These are phyloP conservation scores for Citrus unshiu DNA, from an alignment of 345 rosid species.

Conservation along the genomic window DNA sequence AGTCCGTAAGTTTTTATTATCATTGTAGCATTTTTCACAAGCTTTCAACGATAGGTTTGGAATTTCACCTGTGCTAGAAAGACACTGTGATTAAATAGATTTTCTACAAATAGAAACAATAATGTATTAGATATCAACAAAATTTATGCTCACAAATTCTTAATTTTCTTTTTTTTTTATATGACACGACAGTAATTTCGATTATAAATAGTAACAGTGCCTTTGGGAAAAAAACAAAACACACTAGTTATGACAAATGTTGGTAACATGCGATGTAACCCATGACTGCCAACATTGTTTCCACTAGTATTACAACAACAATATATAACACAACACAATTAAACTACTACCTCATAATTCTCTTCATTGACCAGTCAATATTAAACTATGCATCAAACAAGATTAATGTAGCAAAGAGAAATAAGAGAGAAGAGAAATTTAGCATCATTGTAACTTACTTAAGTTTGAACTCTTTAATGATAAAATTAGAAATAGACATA, in stretches of 20 bases:
- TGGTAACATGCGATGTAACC: constrained; percentile 15
- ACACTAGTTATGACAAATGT: constrained; percentile 11
- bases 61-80: too few relatives aligned
- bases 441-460: constrained; percentile 54
- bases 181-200: constrained; percentile 6
- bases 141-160: too few relatives aligned
- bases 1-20: too few relatives aligned
- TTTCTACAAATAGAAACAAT: too few relatives aligned
- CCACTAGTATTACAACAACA: not conserved
- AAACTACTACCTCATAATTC: constrained; percentile 1
- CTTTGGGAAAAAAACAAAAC: constrained; percentile 5
- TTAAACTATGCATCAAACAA: not conserved
- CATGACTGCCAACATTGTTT: constrained; percentile 21
- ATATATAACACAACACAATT: constrained; percentile 5
- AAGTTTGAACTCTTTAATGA: not conserved
- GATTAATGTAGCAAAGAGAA: constrained; percentile 1
- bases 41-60: too few relatives aligned
- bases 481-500: not conserved
- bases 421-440: constrained; percentile 4
- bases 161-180: too few relatives aligned
- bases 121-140: too few relatives aligned
- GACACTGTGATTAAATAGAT: too few relatives aligned
- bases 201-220: constrained; percentile 7
- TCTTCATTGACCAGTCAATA: not conserved
- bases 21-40: too few relatives aligned